Conservation (phyloP, 495 filamentous ascomycete genomes). For the Aspergillus carlsbadensis region DNA sequence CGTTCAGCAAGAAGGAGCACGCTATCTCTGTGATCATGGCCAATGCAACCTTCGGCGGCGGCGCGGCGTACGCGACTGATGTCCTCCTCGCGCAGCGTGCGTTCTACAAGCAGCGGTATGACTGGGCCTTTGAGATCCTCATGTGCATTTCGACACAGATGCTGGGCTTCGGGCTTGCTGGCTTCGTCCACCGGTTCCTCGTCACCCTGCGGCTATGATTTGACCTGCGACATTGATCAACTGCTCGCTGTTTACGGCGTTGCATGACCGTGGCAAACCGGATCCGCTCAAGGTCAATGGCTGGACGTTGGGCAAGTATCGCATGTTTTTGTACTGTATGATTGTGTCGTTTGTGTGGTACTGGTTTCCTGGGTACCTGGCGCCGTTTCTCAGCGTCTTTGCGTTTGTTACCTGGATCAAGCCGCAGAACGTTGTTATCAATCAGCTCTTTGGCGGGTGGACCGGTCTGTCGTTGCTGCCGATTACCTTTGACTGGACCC, state of each 20-base stretch:
- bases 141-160: constrained; percentile 69
- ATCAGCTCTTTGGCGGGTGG: constrained; percentile 60
- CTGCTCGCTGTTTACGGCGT: constrained; percentile 64
- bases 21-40: constrained; percentile 72
- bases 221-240: constrained; percentile 69
- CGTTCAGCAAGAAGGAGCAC: constrained; percentile 78
- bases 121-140: constrained; percentile 65
- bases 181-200: constrained; percentile 63
- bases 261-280: constrained; percentile 62
- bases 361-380: constrained; percentile 55
- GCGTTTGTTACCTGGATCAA: constrained; percentile 52
- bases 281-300: constrained; percentile 59
- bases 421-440: constrained; percentile 48
- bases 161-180: constrained; percentile 70
- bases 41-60: constrained; percentile 47
- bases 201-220: constrained; percentile 69
- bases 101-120: constrained; percentile 68
- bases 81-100: constrained; percentile 62
- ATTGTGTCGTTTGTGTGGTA: constrained; percentile 59
- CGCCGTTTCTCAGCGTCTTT: constrained; percentile 47
- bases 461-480: constrained; percentile 61
- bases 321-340: constrained; percentile 62
- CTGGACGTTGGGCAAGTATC: constrained; percentile 64
- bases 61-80: constrained; percentile 67
- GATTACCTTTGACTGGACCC: constrained; percentile 70